Evolutionary conservation across 2,329 filamentous ascomycete genomes (phyloP), one percentile per base, ranked within the genome.

Genomic region (Fonsecaea nubica): DNA sequence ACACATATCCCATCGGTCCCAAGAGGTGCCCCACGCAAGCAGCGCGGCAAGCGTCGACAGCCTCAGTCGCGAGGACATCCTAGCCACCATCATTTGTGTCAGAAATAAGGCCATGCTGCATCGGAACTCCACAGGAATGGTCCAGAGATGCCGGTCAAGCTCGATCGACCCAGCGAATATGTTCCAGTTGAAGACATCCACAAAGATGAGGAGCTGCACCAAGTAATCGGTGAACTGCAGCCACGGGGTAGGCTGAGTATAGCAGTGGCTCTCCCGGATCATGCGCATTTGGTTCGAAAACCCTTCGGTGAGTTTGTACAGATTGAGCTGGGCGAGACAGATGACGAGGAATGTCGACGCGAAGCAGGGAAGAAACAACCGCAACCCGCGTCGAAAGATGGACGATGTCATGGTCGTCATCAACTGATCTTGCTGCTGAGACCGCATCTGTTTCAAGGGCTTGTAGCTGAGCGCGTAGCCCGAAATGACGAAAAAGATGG

Each of bases 401-500:
- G 78, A 77, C 2, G 80, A 81, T 30, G 77, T 76, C 36, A 82
- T 71, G 4, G 73, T 73, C n/a, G 75, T 75, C 62, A 80, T 79
- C 2, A 79, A 76, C 60, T 79, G 75, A 67, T 76, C 80, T 10
- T 76, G 73, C 50, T 75, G 73, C 45, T 61, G 64, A 63, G 66
- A 75, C 40, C 76, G 77, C 61, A 80, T 79, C 42, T 76, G 73
- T 66, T 77, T 80, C 61, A 80, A 67, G 3, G 78, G 78, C 64
- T 79, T 79, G 64, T 78, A 78, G 33, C 80, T 81, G 55, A 83
- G 75, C n/a, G 81, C 80, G 64, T 83, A 83, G 59, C 81, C 81
- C 8, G 80, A 82, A 32, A 83, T 78, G 38, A 83, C 77, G 70
- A 83, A 83, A 73, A 83, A 83, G 42, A 82, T 79, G 54, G 77